phyloP scores from a whole-genome alignment of 345 rosid species.

The Combretum micranthum region DNA sequence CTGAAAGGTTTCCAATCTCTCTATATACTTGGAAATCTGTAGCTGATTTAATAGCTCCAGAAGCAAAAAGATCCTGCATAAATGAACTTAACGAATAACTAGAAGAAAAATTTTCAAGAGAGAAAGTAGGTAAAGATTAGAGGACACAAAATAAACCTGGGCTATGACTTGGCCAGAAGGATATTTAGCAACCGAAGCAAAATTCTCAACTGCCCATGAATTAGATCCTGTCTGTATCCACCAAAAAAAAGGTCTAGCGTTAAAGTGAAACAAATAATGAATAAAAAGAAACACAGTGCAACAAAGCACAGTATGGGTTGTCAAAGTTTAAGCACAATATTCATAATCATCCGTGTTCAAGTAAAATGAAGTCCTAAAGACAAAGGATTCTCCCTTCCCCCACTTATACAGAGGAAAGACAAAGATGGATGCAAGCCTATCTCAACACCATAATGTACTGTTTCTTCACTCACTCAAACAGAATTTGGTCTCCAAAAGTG shows the following conservation, averaged over 20 bases:
- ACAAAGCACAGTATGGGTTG: no score
- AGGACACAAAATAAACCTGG: slow-evolving; percentile 43
- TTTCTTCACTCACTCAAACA: no score
- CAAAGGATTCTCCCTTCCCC: no score
- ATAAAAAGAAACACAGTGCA: no score
- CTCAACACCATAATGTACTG: no score
- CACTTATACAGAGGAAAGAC: no score
- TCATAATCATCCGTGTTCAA: no score
- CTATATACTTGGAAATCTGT: slow-evolving; percentile 94
- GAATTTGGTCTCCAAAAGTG: no score
- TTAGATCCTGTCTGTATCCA: slow-evolving; percentile 73
- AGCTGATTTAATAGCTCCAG: slow-evolving; percentile 70
- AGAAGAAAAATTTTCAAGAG: neutral
- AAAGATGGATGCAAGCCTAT: no score
- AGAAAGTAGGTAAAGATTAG: neutral
- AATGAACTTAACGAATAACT: neutral
- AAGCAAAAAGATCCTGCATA: slow-evolving; percentile 75
- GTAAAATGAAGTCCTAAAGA: no score
- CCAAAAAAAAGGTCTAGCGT: slow-evolving; percentile 1
- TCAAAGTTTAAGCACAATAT: no score
- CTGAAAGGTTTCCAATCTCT: slow-evolving; percentile 90
- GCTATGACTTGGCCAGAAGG: slow-evolving; percentile 70
- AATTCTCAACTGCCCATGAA: slow-evolving; percentile 87
- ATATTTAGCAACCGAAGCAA: slow-evolving; percentile 77
- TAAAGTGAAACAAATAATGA: no score